phyloP scores from a whole-genome alignment of 1,139 yeast species.

The Lodderomyces orthopsilosis region DNA sequence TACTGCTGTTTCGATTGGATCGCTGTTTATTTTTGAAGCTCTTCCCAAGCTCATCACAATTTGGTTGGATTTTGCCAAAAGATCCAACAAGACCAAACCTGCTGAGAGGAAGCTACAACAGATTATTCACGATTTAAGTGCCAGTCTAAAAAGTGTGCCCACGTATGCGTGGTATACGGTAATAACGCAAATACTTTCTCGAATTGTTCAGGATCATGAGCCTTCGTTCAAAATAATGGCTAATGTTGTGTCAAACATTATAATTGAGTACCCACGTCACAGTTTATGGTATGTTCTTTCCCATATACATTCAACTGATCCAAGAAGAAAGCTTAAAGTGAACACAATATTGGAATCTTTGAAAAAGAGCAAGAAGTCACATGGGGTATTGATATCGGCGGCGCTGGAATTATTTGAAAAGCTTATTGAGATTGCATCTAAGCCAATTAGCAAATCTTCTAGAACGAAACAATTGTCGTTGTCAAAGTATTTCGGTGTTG shows the following conservation, averaged over 20 bases:
- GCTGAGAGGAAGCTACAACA: conserved; percentile 40
- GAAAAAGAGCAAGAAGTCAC: conserved; percentile 5
- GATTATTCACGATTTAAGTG: conserved; percentile 54
- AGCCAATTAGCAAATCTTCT: conserved; percentile 28
- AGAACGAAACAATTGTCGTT: conserved; percentile 35
- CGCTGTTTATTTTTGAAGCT: conserved; percentile 74
- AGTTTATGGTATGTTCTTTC: conserved; percentile 84
- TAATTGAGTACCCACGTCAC: conserved; percentile 72
- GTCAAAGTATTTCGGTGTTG: conserved; percentile 44
- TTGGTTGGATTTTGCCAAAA: conserved; percentile 82
- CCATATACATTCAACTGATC: conserved; percentile 65
- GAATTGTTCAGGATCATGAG: conserved; percentile 65
- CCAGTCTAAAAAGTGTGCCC: conserved; percentile 49
- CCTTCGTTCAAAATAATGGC: conserved; percentile 57
- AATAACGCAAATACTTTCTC: conserved; percentile 78
- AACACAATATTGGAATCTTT: conserved; percentile 22
- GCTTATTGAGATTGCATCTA: conserved; percentile 36
- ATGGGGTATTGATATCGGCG: conserved; percentile 9
- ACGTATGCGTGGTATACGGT: conserved; percentile 79
- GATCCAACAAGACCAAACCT: conserved; percentile 23
- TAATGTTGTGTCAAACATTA: conserved; percentile 54
- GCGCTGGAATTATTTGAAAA: conserved; percentile 36
- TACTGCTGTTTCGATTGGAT: conserved; percentile 66
- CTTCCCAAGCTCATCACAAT: conserved; percentile 85
- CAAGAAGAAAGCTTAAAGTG: conserved; percentile 53